Base-by-base conservation (phyloP, 2,329 filamentous ascomycete species). In the Nannizziopsis arthrosporioides region DNA sequence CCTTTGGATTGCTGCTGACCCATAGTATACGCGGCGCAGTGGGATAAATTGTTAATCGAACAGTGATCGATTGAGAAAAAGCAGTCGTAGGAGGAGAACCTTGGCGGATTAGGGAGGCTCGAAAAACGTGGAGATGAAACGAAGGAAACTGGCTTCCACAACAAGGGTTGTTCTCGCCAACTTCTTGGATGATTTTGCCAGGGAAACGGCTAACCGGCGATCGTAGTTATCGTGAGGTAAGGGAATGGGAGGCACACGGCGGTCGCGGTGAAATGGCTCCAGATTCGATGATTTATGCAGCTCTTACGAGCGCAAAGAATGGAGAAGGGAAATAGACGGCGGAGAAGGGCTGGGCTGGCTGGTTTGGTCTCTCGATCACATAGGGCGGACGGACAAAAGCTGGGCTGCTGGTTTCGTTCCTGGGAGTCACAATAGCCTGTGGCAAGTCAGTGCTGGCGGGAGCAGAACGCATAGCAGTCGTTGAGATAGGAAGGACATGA, bases 1-100 rank as follows among this genome's bases (percentile, higher is more conserved):
- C 61, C 61, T 60, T 73, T 73, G 57, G 71, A 73, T 63, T 72
- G 71, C 61, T 70, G 68, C 62, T 73, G 69, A 61, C 71, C 71
- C 71, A 73, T 73, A 51, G 55, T 64, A 58, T 60, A 44, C 39
- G 35, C 40, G 32, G 22, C 1, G 15, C 15, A 34, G 34, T n/a
- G 18, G 32, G 44, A 45, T 14, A 34, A 22, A 22, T 10, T 17
- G 34, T 8, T 14, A 12, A 22, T 17, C 6, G 15, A 27, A 9
- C 5, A n/a, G 22, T n/a, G 35, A 41, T 36, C 40, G 37, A 34
- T 18, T 5, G n/a, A 40, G n/a, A 22, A 15, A 34, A n/a, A 17
- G 36, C 5, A 15, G n/a, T 32, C 5, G 34, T 14, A 12, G 31
- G 12, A 35, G 12, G 18, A 19, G 11, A 40, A 8, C 11, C 37